Evolutionary conservation across 2,329 filamentous ascomycete species (phyloP), one percentile per base, ranked within the genome.

Genomic region (Magnaporthiopsis poae): DNA sequence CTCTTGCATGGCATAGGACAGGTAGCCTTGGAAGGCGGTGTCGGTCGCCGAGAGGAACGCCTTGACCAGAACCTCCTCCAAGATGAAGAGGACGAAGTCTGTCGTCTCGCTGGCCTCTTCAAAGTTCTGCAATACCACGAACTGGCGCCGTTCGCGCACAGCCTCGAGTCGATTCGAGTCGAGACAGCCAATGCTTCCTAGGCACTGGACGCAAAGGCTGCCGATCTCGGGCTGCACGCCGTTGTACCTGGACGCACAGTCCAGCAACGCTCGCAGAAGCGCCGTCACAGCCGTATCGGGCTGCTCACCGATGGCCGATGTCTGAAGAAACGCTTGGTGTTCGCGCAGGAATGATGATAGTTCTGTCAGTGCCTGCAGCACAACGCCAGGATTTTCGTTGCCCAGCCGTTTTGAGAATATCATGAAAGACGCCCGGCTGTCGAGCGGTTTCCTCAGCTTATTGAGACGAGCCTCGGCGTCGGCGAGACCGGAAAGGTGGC

Each of bases 1-100:
- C 72, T 96, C 90, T 76, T 99, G 95, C 88, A 99, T 97, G 1
- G 90, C 91, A 76, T 90, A 99, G 1, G 94, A 94, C 25, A 99
- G 82, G 74, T 96, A 96, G 0, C 92, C 93, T 75, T 98, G 95
- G 7, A 92, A 84, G 70, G 87, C 88, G 2, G 92, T 90, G 74
- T 97, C 96, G 0, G 90, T 95, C 1, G 91, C 90, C 0, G 94
- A 96, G 61, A 96, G 81, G 73, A 99, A 99, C 0, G 93, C 90
- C 68, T 93, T 92, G 33, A 98, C 92, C 13, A 99, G 80, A 9
- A 96, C 89, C 73, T 96, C 85, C 72, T 96, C 89, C 21, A 99
- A 82, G 62, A 96, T 82, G 72, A 93, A 92, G 60, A 95, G 82
- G 9, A 92, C 86, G 76, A 98, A 99, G 69, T 95, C 88, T 21